Evolutionary conservation across 2,329 filamentous ascomycete species (phyloP), one percentile per base, ranked within the genome.

Genomic region (Botrytis tulipae): DNA sequence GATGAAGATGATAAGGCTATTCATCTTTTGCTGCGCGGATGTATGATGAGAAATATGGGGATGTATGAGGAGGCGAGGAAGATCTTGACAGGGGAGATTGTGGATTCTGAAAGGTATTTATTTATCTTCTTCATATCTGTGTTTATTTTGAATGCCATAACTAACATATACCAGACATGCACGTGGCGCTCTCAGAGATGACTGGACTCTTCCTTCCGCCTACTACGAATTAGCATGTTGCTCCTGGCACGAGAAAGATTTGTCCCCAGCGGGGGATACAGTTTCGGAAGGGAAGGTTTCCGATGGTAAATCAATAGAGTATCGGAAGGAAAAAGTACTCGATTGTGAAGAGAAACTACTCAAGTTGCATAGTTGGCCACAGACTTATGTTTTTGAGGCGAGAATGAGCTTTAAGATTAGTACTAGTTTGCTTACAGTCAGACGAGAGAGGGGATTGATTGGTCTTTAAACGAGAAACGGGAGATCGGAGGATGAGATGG

Each of bases 221-320:
- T 87, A 93, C 77, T 98, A 98, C 82, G 96, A 99, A 83, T 89
- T 96, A 84, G 94, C 90, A 0, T 93, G 92, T 12, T 89, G 93
- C 72, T 84, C 91, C 1, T 99, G 95, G 95, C 86, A 88, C 73
- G 92, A 95, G 78, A 86, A 82, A 44, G 79, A 81, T 40, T 71
- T 81, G 8, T 73, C 76, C 9, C 78, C 75, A 25, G 69, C 35
- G 12, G 79, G 82, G 37, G 81, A 84, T 1, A 80, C 80, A 9
- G 76, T 18, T n/a, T 62, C 78, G 2, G 88, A 88, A 82, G 80
- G 90, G 29, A 82, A 87, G 25, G 87, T 91, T 78, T 93, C 91
- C 79, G 86, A 89, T 76, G 83, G 85, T 62, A 89, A 89, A 82
- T 83, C 95, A 35, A 87, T 91, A 51, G 90, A 90, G 79, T 90